phyloP scores from a whole-genome alignment of 805 yeast species.

The Metschnikowia gruessii region DNA sequence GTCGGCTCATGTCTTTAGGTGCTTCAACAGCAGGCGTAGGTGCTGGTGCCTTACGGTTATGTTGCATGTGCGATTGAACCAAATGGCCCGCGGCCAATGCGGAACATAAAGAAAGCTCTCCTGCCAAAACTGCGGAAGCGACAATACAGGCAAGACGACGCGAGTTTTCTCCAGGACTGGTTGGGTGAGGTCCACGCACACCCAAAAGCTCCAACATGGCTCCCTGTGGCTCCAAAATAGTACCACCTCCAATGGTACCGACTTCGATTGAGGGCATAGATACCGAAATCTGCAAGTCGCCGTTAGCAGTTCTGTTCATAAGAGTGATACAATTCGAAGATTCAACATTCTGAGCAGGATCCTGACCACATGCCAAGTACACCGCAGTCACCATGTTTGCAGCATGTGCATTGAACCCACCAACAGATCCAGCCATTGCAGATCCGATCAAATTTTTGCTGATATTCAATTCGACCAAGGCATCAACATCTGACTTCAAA shows the following conservation, averaged over 20 bases:
- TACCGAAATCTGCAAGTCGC: conserved; percentile 80
- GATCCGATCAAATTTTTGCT: conserved; percentile 91
- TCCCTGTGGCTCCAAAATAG: conserved; percentile 94
- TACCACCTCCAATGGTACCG: conserved; percentile 99
- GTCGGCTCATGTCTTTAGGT: conserved; percentile 37
- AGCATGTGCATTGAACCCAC: conserved; percentile 98
- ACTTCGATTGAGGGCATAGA: conserved; percentile 99
- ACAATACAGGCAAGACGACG: conserved; percentile 88
- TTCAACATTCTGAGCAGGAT: conserved; percentile 99
- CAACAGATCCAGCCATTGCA: conserved; percentile 97
- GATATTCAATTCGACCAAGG: conserved; percentile 84
- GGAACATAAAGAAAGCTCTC: conserved; percentile 89
- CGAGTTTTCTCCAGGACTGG: conserved; percentile 92
- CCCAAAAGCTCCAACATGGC: conserved; percentile 94
- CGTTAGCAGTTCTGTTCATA: conserved; percentile 72
- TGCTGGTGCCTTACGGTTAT: conserved; percentile 64
- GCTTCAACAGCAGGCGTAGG: conserved; percentile 24
- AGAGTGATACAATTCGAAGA: conserved; percentile 95
- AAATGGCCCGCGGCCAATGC: conserved; percentile 99
- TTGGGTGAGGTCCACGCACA: conserved; percentile 92
- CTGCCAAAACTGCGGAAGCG: conserved; percentile 94
- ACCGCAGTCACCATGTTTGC: conserved; percentile 95
- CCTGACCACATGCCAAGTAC: conserved; percentile 94
- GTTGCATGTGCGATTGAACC: conserved; percentile 96
- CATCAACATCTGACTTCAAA: conserved; percentile 87